A percentile compares a stretch with the other conserved stretches of the same genome.
Evolutionary conservation across 2,329 filamentous ascomycete genomes (phyloP).

Genomic region (Coniella vitis): DNA sequence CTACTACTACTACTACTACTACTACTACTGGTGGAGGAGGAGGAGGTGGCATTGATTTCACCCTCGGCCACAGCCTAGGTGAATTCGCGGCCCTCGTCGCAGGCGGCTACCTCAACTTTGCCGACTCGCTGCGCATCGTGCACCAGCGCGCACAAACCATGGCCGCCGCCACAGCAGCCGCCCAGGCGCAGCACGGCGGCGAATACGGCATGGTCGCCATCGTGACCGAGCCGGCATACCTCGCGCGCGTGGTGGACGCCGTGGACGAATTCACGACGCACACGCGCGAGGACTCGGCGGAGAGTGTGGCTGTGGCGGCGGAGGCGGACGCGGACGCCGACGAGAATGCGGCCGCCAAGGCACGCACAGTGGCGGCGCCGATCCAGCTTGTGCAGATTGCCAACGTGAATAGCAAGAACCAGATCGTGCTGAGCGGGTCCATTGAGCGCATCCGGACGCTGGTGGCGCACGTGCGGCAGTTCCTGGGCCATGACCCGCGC

Average conservation of each 20-base stretch:
- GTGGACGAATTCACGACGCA: slow-evolving; percentile 69
- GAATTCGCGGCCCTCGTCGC: slow-evolving; percentile 90
- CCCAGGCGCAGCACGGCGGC: slow-evolving; percentile 61
- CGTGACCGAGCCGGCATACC: slow-evolving; percentile 76
- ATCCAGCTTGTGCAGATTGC: slow-evolving; percentile 86
- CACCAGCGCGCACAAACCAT: slow-evolving; percentile 74
- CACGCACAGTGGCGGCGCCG: slow-evolving; percentile 48
- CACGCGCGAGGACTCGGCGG: slow-evolving; percentile 20
- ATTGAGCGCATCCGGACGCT: slow-evolving; percentile 76
- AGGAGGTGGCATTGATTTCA: slow-evolving; percentile 76
- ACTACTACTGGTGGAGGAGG: too few species aligned
- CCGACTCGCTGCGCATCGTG: slow-evolving; percentile 72
- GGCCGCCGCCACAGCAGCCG: slow-evolving; percentile 65
- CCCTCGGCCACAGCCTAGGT: slow-evolving; percentile 83
- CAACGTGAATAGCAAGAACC: slow-evolving; percentile 93
- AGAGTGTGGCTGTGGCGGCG: slow-evolving; percentile 28
- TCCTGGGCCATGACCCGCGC: slow-evolving; percentile 83
- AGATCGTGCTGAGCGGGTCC: slow-evolving; percentile 88
- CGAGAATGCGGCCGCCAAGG: too few species aligned
- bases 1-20: too few species aligned
- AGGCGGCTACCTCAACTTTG: slow-evolving; percentile 70
- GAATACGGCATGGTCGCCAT: slow-evolving; percentile 93
- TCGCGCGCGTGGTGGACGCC: slow-evolving; percentile 61
- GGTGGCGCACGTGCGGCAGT: slow-evolving; percentile 78
- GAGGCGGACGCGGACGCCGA: slow-evolving; percentile 54